Percentiles rank a stretch among this genome's conserved stretches.
phyloP scores from a whole-genome alignment of 768 basidiomycete species.

The Neoboletus brunneissimus region DNA sequence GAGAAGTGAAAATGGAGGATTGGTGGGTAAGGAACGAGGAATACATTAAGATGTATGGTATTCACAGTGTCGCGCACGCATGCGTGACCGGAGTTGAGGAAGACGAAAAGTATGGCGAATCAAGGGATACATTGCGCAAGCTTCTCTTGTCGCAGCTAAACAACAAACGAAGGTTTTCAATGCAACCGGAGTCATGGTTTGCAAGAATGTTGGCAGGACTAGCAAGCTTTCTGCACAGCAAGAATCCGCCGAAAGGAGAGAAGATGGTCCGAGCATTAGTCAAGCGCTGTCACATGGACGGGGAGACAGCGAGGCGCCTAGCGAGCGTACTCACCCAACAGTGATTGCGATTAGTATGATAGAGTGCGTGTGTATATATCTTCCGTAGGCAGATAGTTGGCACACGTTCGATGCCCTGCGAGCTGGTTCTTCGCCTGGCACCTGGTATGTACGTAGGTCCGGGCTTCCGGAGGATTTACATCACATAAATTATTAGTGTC shows the following conservation, averaged over 20 bases:
- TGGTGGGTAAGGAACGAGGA: constrained; percentile 34
- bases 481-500: too few relatives aligned
- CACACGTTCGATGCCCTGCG: not conserved
- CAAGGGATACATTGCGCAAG: constrained; percentile 23
- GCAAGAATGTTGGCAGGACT: constrained; percentile 22
- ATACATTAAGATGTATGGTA: constrained; percentile 26
- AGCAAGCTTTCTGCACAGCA: constrained; percentile 17
- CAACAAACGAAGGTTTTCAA: constrained; percentile 18
- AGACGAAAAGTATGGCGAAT: constrained; percentile 35
- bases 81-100: constrained; percentile 40
- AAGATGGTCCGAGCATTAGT: constrained; percentile 22
- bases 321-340: constrained; percentile 9
- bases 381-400: not conserved
- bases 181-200: constrained; percentile 28
- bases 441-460: too few relatives aligned
- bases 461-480: too few relatives aligned
- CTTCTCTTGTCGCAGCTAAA: constrained; percentile 18
- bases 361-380: not conserved
- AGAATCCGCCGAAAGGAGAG: constrained; percentile 25
- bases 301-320: constrained; percentile 24
- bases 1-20: constrained; percentile 33
- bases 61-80: constrained; percentile 34
- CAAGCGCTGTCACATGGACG: constrained; percentile 30
- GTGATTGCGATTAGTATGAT: not conserved
- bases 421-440: too few relatives aligned